Base-by-base conservation (phyloP, 2,329 filamentous ascomycete genomes). In the Akanthomyces muscarius region DNA sequence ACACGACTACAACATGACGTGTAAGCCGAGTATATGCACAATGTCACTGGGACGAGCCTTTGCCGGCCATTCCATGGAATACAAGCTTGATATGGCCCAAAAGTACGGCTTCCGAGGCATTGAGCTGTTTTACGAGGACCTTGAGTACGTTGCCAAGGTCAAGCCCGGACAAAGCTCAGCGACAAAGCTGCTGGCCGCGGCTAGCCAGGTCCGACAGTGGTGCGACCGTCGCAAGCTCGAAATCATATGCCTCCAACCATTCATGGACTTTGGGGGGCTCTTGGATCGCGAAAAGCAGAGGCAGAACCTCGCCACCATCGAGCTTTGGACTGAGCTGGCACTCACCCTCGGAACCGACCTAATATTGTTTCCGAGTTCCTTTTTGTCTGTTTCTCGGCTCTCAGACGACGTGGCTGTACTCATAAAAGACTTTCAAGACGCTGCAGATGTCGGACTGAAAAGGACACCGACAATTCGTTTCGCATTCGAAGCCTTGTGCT, bases 81-180 rank as follows among this genome's bases (percentile, higher is more conserved):
- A 83, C 70, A 94, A 92, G 71, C 82, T 94, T 55, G 81, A 87
- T 71, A 83, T 86, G 76, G 90, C 90, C 11, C 78, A 83, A 6
- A 78, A 80, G 61, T 81, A 89, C 68, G 87, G 86, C 23, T 86
- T 91, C 71, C 74, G 82, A 64, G 89, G 88, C 58, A 84, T 94
- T 66, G 90, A 94, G 72, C 80, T 92, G 23, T 92, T 92, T 78
- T 87, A 89, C 73, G 90, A 94, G 71, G 90, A 94, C 72, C 81
- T 94, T 4, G 77, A 85, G 64, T 85, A 86, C 68, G 70, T 89
- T 16, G 85, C 88, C 30, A 68, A 67, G 68, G 73, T 79, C 1
- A 71, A 81, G 1, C 71, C 78, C 3, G 78, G 79, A 14, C 61
- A 65, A 14, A 68, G 75, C 16, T 48, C 53, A 44, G 2, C 53